These are phyloP conservation scores for Rhodamnia argentea DNA, from an alignment of 345 rosid species.

Conservation along the genomic window DNA sequence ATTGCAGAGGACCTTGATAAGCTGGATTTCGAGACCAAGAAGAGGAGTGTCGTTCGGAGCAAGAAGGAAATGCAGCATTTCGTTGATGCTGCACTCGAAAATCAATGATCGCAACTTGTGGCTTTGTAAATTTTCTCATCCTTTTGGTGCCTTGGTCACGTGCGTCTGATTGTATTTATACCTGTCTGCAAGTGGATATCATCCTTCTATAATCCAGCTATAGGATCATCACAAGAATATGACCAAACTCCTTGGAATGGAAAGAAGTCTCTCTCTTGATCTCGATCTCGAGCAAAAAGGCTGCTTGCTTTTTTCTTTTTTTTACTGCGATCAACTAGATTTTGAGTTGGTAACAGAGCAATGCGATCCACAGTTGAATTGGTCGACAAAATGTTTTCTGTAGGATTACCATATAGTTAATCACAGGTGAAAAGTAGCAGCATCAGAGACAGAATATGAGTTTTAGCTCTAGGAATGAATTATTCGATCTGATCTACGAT, in stretches of 20 bases:
- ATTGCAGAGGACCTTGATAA: conserved; percentile 35
- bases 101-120: not conserved
- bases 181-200: not conserved
- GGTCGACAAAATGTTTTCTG: not conserved
- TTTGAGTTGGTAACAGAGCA: not conserved
- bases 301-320: not conserved
- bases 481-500: not conserved
- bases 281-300: not conserved
- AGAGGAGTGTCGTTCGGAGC: conserved; percentile 26
- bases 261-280: not conserved
- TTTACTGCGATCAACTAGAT: not conserved
- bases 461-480: not conserved
- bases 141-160: not conserved
- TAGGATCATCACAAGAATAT: not conserved
- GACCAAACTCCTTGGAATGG: not conserved
- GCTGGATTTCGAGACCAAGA: conserved; percentile 27
- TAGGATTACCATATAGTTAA: not conserved
- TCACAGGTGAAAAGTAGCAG: not conserved
- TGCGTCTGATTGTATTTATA: not conserved
- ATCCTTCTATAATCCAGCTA: conserved; percentile 8
- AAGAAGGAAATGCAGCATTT: conserved; percentile 28
- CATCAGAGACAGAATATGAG: not conserved
- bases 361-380: not conserved
- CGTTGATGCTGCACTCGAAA: conserved; percentile 1
- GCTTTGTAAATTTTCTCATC: not conserved